Conservation (phyloP, 2,329 filamentous ascomycete species). For the Penicillium sp. region DNA sequence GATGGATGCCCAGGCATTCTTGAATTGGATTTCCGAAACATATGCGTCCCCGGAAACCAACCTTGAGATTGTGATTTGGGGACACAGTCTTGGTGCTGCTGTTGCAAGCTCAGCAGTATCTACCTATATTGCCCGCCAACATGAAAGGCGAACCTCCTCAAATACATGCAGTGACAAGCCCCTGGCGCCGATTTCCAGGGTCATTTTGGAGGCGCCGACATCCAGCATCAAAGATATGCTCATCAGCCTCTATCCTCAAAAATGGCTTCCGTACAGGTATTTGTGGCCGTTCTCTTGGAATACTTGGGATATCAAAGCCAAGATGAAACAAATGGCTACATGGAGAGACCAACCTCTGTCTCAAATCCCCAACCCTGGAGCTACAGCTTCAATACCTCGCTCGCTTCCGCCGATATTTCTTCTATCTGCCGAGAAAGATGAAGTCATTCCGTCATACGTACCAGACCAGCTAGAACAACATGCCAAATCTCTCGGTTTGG, state of each 20-base stretch:
- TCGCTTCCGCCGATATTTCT: constrained; percentile 37
- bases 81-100: constrained; percentile 72
- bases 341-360: constrained; percentile 11
- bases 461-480: constrained; percentile 34
- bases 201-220: constrained; percentile 76
- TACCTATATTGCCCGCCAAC: constrained; percentile 32
- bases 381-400: neutral
- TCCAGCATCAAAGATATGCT: constrained; percentile 70
- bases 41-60: constrained; percentile 27
- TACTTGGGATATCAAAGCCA: constrained; percentile 49
- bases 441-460: constrained; percentile 43
- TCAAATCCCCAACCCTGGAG: neutral
- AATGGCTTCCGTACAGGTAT: constrained; percentile 74
- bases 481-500: constrained; percentile 35
- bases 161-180: neutral
- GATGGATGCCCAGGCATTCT: constrained; percentile 63
- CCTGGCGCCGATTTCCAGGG: constrained; percentile 35
- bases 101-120: constrained; percentile 64
- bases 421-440: constrained; percentile 44
- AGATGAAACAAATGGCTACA: constrained; percentile 41
- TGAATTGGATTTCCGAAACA: constrained; percentile 58
- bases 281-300: constrained; percentile 71
- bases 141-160: neutral
- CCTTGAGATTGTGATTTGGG: constrained; percentile 62
- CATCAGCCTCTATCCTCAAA: constrained; percentile 69